Evolutionary conservation across 192 early-diverging fungal genomes (phyloP).

Genomic region (Chytriomyces hyalinus): DNA sequence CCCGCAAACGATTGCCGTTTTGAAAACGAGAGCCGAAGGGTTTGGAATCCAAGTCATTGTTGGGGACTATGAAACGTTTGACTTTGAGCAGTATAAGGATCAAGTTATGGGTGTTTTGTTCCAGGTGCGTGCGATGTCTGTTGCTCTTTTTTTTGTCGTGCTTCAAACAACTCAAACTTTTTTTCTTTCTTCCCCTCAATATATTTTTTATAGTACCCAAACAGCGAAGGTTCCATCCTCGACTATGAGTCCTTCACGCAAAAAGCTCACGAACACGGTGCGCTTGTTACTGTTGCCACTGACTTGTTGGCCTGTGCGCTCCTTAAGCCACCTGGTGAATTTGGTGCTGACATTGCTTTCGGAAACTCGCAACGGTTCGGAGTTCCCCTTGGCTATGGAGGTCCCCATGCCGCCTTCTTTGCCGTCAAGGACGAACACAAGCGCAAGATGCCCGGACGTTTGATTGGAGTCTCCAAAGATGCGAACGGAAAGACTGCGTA

Average conservation of each 20-base stretch:
- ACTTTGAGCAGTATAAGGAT: slow-evolving; percentile 75
- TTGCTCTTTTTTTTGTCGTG: slow-evolving; percentile 18
- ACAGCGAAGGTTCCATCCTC: slow-evolving; percentile 81
- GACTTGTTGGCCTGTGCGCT: slow-evolving; percentile 92
- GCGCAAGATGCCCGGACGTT: slow-evolving; percentile 93
- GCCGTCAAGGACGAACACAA: slow-evolving; percentile 90
- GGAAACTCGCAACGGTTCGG: slow-evolving; percentile 99
- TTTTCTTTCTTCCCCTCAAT: slow-evolving; percentile 5
- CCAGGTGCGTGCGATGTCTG: slow-evolving; percentile 61
- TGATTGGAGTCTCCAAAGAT: slow-evolving; percentile 97
- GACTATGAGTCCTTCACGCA: slow-evolving; percentile 83
- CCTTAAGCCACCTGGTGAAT: slow-evolving; percentile 92
- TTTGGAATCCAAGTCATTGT: slow-evolving; percentile 92
- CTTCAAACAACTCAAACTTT: slow-evolving; percentile 8
- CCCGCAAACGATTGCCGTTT: slow-evolving; percentile 92
- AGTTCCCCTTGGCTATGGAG: slow-evolving; percentile 98
- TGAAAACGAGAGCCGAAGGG: slow-evolving; percentile 92
- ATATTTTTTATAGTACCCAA: slow-evolving; percentile 80
- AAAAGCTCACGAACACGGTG: slow-evolving; percentile 79
- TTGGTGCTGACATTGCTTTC: slow-evolving; percentile 96
- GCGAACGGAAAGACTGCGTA: slow-evolving; percentile 84
- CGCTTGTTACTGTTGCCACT: slow-evolving; percentile 89
- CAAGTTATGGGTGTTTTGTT: slow-evolving; percentile 89
- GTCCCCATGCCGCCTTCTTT: slow-evolving; percentile 99
- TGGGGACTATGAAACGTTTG: slow-evolving; percentile 78